Percentiles rank a stretch among this genome's conserved stretches.
Evolutionary conservation across 2,329 filamentous ascomycete genomes (phyloP).

Genomic region (Colletotrichum chlorophyti): DNA sequence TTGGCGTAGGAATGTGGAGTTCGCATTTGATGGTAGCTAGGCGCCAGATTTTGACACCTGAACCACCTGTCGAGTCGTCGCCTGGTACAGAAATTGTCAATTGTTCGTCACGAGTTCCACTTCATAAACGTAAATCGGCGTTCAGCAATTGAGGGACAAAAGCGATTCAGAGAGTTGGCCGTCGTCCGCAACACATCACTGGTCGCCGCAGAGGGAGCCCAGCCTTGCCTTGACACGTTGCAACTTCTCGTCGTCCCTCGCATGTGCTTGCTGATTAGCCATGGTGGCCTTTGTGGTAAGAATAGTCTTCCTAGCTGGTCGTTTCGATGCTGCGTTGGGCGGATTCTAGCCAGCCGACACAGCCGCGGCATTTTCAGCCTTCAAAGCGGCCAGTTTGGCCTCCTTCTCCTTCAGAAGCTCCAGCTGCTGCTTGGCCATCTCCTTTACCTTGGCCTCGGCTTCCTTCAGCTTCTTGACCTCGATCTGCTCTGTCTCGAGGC

Average conservation of each 20-base stretch:
- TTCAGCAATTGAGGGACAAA: too few species aligned
- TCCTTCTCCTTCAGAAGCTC: slow-evolving; percentile 71
- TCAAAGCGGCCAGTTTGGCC: slow-evolving; percentile 64
- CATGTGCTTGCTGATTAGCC: neutral
- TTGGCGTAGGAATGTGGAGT: too few species aligned
- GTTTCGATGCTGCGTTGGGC: neutral
- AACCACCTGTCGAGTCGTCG: too few species aligned
- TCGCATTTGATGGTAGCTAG: too few species aligned
- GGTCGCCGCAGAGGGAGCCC: neutral
- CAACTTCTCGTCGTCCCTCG: neutral
- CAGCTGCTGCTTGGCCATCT: slow-evolving; percentile 65
- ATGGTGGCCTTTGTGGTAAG: too few species aligned
- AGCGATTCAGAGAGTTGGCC: too few species aligned
- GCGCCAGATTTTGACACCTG: too few species aligned
- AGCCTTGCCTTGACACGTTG: slow-evolving; percentile 1
- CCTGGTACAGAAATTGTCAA: too few species aligned
- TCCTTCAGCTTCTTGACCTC: slow-evolving; percentile 68
- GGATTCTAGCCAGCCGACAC: slow-evolving; percentile 34
- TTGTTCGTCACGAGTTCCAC: too few species aligned
- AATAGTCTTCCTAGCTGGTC: neutral
- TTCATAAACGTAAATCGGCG: too few species aligned
- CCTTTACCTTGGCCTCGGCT: slow-evolving; percentile 68
- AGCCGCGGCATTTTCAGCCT: slow-evolving; percentile 62
- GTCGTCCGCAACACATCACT: too few species aligned
- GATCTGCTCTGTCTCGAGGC: slow-evolving; percentile 70